Evolutionary conservation across 2,329 filamentous ascomycete genomes (phyloP).

Genomic region (Neonectria punicea): DNA sequence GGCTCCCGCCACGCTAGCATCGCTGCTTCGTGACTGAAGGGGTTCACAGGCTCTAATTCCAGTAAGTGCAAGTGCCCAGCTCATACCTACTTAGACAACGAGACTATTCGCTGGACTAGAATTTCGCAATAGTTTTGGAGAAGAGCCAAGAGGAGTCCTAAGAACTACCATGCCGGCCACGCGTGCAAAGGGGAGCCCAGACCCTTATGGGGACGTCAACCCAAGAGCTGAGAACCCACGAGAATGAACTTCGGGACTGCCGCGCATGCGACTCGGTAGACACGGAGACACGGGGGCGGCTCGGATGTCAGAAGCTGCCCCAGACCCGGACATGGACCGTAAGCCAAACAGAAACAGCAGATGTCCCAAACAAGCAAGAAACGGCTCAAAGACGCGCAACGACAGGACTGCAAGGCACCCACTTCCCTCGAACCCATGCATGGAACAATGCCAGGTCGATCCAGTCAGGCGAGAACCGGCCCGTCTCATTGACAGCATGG

Average conservation of each 20-base stretch:
- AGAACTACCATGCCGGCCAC: not conserved
- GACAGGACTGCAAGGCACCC: conserved; percentile 31
- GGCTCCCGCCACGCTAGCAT: conserved; percentile 32
- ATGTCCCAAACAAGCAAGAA: conserved; percentile 25
- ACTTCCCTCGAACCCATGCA: conserved; percentile 20
- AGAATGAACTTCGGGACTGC: conserved; percentile 8
- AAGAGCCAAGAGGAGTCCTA: conserved; percentile 1
- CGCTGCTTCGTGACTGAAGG: conserved; percentile 23
- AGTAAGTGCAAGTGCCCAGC: conserved; percentile 5
- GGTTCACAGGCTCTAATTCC: conserved; percentile 19
- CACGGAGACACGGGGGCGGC: conserved; percentile 7
- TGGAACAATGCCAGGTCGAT: conserved; percentile 4
- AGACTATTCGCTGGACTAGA: conserved; percentile 8
- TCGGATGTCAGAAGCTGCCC: conserved; percentile 16
- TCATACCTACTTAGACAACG: not conserved
- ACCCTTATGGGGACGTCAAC: conserved; percentile 10
- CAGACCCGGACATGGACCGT: not conserved
- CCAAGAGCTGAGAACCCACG: not conserved
- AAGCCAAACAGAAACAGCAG: conserved; percentile 23
- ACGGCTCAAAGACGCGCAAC: conserved; percentile 18
- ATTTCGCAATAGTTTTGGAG: not conserved
- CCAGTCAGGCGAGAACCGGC: conserved; percentile 33
- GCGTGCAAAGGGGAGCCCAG: conserved; percentile 4
- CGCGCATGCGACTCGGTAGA: conserved; percentile 10
- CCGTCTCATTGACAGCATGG: conserved; percentile 33